phyloP scores from a whole-genome alignment of 2,329 filamentous ascomycete genomes.

The Penicillium sp. region DNA sequence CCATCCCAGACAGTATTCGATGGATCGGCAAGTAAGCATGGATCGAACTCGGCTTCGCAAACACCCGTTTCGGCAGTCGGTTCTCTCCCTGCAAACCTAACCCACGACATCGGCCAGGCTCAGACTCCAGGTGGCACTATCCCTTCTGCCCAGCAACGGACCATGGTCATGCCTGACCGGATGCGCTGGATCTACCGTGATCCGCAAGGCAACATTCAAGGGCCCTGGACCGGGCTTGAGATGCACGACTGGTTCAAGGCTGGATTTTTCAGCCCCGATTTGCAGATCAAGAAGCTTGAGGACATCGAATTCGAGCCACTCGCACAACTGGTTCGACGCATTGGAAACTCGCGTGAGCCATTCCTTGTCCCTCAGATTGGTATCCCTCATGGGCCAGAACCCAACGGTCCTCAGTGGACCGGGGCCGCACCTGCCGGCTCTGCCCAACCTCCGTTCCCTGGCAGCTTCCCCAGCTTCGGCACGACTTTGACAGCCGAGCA shows the following conservation, averaged over 20 bases:
- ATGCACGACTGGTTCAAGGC: slow-evolving; percentile 99
- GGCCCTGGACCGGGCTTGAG: slow-evolving; percentile 91
- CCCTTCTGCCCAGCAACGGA: slow-evolving; percentile 65
- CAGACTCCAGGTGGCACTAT: slow-evolving; percentile 54
- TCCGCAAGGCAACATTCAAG: slow-evolving; percentile 85
- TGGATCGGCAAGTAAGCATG: slow-evolving; percentile 27
- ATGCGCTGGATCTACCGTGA: slow-evolving; percentile 99
- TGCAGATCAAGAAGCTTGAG: slow-evolving; percentile 91
- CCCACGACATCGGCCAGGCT: slow-evolving; percentile 29
- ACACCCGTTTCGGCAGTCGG: slow-evolving; percentile 36
- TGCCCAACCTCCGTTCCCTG: slow-evolving; percentile 82
- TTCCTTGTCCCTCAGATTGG: slow-evolving; percentile 97
- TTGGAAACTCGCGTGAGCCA: slow-evolving; percentile 94
- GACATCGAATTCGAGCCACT: slow-evolving; percentile 92
- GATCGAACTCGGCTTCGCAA: slow-evolving; percentile 33
- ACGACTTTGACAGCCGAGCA: slow-evolving; percentile 95
- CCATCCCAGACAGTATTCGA: slow-evolving; percentile 22
- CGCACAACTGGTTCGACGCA: slow-evolving; percentile 88
- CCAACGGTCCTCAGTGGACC: slow-evolving; percentile 49
- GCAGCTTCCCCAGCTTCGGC: slow-evolving; percentile 87
- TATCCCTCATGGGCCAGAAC: slow-evolving; percentile 77
- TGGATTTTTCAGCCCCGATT: slow-evolving; percentile 90
- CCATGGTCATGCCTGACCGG: slow-evolving; percentile 98
- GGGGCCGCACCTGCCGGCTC: slow-evolving; percentile 50
- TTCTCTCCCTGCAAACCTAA: slow-evolving; percentile 29